A percentile compares a stretch with the other conserved stretches of the same genome.
Conservation (phyloP, 192 early-diverging fungal species). For the Coemansia sp. region DNA sequence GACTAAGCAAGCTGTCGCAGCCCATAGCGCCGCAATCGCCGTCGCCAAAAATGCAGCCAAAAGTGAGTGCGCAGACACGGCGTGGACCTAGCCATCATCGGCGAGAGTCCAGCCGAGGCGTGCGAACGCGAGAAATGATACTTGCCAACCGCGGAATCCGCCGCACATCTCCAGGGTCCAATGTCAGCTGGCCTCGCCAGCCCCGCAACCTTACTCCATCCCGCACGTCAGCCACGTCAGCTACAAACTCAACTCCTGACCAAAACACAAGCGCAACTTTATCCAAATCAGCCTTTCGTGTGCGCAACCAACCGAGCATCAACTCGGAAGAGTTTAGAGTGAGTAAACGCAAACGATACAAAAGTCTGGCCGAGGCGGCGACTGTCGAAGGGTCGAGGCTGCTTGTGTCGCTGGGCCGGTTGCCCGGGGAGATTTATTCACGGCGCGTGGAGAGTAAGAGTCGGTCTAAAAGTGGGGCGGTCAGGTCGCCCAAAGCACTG, state of each 20-base stretch:
- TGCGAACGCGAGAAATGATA: slow-evolving; percentile 39
- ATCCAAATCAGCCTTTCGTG: background rate
- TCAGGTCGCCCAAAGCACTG: background rate
- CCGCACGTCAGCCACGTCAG: too few species aligned
- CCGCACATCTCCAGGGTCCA: background rate
- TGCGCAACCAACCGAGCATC: too few species aligned
- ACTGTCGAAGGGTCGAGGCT: slow-evolving; percentile 43
- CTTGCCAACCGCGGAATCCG: slow-evolving; percentile 1
- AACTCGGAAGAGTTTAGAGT: background rate
- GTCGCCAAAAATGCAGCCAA: background rate
- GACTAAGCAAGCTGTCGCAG: slow-evolving; percentile 5
- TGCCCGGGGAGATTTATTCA: slow-evolving; percentile 28
- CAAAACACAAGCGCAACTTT: background rate
- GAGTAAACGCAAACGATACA: slow-evolving; percentile 31
- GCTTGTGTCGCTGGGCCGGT: slow-evolving; percentile 29
- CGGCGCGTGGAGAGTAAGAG: slow-evolving; percentile 17
- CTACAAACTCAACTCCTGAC: too few species aligned
- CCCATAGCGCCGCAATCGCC: background rate
- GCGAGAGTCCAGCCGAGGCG: slow-evolving; percentile 33
- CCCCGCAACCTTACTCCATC: too few species aligned
- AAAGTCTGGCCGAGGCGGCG: slow-evolving; percentile 46
- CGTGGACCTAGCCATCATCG: slow-evolving; percentile 13
- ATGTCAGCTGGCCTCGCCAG: background rate
- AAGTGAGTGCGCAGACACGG: background rate
- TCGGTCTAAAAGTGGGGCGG: background rate